A percentile compares a stretch with the other conserved stretches of the same genome.
These are phyloP conservation scores for Pseudozyma sp. DNA, from an alignment of 1,284 basidiomycete genomes.

Conservation along the genomic window DNA sequence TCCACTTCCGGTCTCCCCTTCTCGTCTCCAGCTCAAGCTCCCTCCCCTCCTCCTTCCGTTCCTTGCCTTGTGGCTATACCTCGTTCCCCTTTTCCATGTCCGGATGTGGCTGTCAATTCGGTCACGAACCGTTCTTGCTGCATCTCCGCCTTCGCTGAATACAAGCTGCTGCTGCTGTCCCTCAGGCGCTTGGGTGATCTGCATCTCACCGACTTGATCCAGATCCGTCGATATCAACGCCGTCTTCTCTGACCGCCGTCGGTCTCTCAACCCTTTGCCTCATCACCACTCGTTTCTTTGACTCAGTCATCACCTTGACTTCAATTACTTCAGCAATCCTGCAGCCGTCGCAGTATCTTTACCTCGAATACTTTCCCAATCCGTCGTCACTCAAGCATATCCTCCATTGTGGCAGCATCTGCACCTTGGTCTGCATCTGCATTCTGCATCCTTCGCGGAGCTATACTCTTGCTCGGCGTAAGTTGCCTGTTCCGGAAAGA, in stretches of 20 bases:
- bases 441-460: conserved; percentile 14
- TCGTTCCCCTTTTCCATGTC: conserved; percentile 18
- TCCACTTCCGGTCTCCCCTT: neutral
- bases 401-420: neutral
- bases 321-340: neutral
- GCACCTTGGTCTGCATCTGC: neutral
- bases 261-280: conserved; percentile 4
- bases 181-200: conserved; percentile 2
- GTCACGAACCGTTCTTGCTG: conserved; percentile 12
- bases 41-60: conserved; percentile 4
- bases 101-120: conserved; percentile 38
- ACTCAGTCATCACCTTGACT: neutral
- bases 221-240: conserved; percentile 14
- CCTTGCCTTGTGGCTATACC: conserved; percentile 7
- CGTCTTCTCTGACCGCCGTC: neutral
- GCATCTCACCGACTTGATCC: conserved; percentile 10
- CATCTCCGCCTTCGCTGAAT: conserved; percentile 10
- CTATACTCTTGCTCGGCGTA: conserved; percentile 29
- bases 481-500: conserved; percentile 26
- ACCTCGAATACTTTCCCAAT: conserved; percentile 16
- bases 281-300: conserved; percentile 9
- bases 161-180: conserved; percentile 8
- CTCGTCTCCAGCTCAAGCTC: conserved; percentile 4
- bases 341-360: conserved; percentile 2
- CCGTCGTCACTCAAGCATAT: conserved; percentile 13